Conservation (phyloP, 495 filamentous ascomycete species). For the Apodospora peruviana region DNA sequence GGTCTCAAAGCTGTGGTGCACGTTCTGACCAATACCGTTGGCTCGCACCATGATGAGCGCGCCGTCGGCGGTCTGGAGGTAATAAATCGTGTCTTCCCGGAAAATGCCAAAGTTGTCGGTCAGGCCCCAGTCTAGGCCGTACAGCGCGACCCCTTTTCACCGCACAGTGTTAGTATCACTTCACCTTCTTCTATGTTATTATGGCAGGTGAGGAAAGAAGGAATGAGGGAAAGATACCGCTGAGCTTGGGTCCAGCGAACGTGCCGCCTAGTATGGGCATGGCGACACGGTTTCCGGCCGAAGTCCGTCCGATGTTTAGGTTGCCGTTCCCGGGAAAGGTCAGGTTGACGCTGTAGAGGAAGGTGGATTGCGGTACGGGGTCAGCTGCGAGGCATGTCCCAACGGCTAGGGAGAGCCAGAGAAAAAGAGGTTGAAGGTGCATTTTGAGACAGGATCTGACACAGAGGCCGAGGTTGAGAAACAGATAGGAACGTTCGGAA, state of each 20-base stretch:
- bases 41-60: slow-evolving; percentile 14
- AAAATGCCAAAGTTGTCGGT: slow-evolving; percentile 14
- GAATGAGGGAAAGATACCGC: not conserved
- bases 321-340: not conserved
- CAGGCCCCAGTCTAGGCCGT: slow-evolving; percentile 18
- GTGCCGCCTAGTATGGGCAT: not conserved
- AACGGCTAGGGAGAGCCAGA: not conserved
- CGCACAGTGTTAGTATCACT: not conserved
- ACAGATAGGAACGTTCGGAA: too few species aligned
- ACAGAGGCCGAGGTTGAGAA: too few species aligned
- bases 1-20: slow-evolving; percentile 17
- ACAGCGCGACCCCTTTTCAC: not conserved
- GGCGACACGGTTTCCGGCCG: not conserved
- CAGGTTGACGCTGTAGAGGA: slow-evolving; percentile 20
- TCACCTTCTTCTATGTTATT: not conserved
- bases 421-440: too few species aligned
- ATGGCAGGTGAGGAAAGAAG: not conserved
- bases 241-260: not conserved
- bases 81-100: slow-evolving; percentile 17
- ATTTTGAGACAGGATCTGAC: too few species aligned
- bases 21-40: slow-evolving; percentile 12
- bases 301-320: not conserved
- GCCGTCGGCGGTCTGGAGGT: slow-evolving; percentile 12
- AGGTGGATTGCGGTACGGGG: slow-evolving; percentile 9
- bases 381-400: slow-evolving; percentile 1